Base-by-base conservation (phyloP, 2,329 filamentous ascomycete species). In the Rutstroemia sp. region DNA sequence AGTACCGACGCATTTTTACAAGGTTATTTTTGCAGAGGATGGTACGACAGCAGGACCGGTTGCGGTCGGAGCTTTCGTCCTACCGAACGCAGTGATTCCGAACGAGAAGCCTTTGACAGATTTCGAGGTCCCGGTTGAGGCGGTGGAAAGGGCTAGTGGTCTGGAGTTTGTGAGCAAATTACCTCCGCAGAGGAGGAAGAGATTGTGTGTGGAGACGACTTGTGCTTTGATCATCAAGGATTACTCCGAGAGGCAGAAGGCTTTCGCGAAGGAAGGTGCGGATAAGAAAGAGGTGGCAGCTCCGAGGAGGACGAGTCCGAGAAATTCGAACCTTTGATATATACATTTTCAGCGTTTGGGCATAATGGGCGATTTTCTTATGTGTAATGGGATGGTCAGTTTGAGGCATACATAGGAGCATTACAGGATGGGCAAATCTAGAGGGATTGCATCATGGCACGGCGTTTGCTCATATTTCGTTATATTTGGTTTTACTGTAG, bases 1-100 rank as follows among this genome's bases (percentile, higher is more conserved):
- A 25, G 94, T 99, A 53, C 94, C 94, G 3, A 99, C 94, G 21
- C 94, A 99, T 73, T 99, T 99, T 75, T 99, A 96, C 81, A 99
- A 99, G 77, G 90, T 99, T 68, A 94, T 99, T 65, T 95, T 94
- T 68, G 94, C 89, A 25, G 94, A 99, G 74, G 90, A 96, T 67
- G 88, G 87, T 3, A 75, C 73, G 1, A 72, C 69, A 9, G 78
- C 78, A 25, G 88, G 89, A 17, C 86, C 86, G 61, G 94, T 99
- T 37, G 90, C 91, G 34, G 76, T 99, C 38, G 94, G 89, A 47
- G 94, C 94, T 7, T 99, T 99, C 68, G 92, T 99, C 53, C 78
- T 99, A 65, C 94, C 94, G 16, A 99, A 99, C 71, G 91, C 90
- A 2, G 78, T 75, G 17, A 99, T 99, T 65, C 78, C 87, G 39